Evolutionary conservation across 495 filamentous ascomycete genomes (phyloP).

Genomic region (Penicillium roqueforti): DNA sequence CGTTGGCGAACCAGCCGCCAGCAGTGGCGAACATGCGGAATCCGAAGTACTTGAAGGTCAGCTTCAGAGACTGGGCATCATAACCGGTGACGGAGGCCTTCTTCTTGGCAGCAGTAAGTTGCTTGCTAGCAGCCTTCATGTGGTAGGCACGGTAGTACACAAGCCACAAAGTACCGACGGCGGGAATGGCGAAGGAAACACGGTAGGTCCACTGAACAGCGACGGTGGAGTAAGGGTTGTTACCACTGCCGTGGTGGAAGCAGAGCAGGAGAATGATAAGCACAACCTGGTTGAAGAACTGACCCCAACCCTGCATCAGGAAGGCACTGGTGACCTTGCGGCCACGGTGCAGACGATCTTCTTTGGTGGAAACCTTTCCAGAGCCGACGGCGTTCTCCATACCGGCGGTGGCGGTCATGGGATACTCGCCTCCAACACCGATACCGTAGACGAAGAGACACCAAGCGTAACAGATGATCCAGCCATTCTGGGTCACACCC

Average conservation of each 20-base stretch:
- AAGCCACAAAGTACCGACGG: conserved; percentile 85
- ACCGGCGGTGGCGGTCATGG: conserved; percentile 90
- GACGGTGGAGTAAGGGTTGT: conserved; percentile 65
- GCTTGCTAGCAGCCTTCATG: conserved; percentile 73
- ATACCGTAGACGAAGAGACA: conserved; percentile 86
- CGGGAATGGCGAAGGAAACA: conserved; percentile 77
- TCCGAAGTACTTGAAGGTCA: conserved; percentile 75
- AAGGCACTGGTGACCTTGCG: conserved; percentile 90
- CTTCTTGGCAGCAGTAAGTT: conserved; percentile 72
- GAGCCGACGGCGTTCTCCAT: conserved; percentile 88
- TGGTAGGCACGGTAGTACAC: conserved; percentile 87
- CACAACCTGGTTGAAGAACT: conserved; percentile 83
- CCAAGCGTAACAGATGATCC: conserved; percentile 91
- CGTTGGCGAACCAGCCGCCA: conserved; percentile 83
- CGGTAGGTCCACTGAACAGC: conserved; percentile 81
- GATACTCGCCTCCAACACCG: conserved; percentile 90
- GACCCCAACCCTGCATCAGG: conserved; percentile 96
- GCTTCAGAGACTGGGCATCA: conserved; percentile 69
- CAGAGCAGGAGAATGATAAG: conserved; percentile 76
- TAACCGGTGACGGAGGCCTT: conserved; percentile 83
- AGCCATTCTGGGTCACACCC: conserved; percentile 78
- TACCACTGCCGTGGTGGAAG: conserved; percentile 70
- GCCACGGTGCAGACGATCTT: conserved; percentile 88
- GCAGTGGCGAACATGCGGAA: conserved; percentile 80
- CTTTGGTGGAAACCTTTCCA: conserved; percentile 78